These are phyloP conservation scores for Alternaria gansuensis DNA, from an alignment of 2,329 filamentous ascomycete genomes.

Conservation along the genomic window DNA sequence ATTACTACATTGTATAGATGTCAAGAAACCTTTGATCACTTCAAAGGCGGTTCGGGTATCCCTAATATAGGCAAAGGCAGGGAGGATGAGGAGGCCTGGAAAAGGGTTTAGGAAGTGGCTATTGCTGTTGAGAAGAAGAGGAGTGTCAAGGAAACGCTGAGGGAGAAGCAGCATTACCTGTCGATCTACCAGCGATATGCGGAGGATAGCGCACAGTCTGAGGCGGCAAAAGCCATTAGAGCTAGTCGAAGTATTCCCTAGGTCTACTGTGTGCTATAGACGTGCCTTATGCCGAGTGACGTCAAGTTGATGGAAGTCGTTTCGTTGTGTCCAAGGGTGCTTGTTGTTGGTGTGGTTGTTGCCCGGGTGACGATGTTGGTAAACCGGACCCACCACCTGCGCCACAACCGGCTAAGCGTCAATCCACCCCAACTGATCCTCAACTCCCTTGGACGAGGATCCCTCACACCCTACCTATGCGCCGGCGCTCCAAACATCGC, in stretches of 20 bases:
- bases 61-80: constrained; percentile 59
- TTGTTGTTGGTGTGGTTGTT: constrained; percentile 6
- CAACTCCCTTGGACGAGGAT: constrained; percentile 23
- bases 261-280: neutral
- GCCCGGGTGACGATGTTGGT: constrained; percentile 23
- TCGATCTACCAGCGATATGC: constrained; percentile 68
- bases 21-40: constrained; percentile 63
- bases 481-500: constrained; percentile 30
- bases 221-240: constrained; percentile 61
- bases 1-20: no score
- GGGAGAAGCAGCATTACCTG: constrained; percentile 72
- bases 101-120: constrained; percentile 71
- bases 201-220: constrained; percentile 58
- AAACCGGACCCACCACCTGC: constrained; percentile 18
- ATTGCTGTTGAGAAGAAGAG: constrained; percentile 65
- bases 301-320: constrained; percentile 8
- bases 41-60: constrained; percentile 68
- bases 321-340: constrained; percentile 8
- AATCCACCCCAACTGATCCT: constrained; percentile 19
- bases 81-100: constrained; percentile 68
- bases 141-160: constrained; percentile 74
- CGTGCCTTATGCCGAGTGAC: constrained; percentile 9
- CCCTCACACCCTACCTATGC: constrained; percentile 22
- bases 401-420: constrained; percentile 27
- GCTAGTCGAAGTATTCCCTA: constrained; percentile 69